These are phyloP conservation scores for Dictyostelium intermedium DNA, from an alignment of 78 protist genomes.

Conservation along the genomic window DNA sequence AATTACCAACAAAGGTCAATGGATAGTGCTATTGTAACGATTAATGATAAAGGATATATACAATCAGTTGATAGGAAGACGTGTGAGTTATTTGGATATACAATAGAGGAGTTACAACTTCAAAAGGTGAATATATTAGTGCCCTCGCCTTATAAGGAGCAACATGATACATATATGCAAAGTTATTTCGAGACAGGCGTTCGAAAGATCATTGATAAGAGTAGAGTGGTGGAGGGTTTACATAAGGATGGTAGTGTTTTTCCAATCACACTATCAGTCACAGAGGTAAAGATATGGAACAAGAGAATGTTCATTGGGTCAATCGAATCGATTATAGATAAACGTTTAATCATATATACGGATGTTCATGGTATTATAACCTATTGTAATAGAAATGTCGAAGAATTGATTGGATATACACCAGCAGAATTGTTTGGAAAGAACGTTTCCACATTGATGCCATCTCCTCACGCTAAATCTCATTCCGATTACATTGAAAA, in stretches of 20 bases:
- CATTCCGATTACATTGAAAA: slow-evolving; percentile 22
- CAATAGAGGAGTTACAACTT: slow-evolving; percentile 39
- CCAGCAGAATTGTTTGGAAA: slow-evolving; percentile 40
- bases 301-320: slow-evolving; percentile 60
- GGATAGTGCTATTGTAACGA: slow-evolving; percentile 65
- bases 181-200: slow-evolving; percentile 46
- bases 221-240: slow-evolving; percentile 44
- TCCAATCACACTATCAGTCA: slow-evolving; percentile 41
- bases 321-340: slow-evolving; percentile 34
- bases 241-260: slow-evolving; percentile 61
- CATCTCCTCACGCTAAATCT: slow-evolving; percentile 18
- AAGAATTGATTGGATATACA: slow-evolving; percentile 54
- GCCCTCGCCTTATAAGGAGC: slow-evolving; percentile 55
- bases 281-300: slow-evolving; percentile 33
- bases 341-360: slow-evolving; percentile 22
- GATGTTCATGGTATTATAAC: slow-evolving; percentile 44
- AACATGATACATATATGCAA: slow-evolving; percentile 45
- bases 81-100: slow-evolving; percentile 65
- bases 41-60: slow-evolving; percentile 47
- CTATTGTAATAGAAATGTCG: slow-evolving; percentile 52
- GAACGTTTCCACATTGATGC: slow-evolving; percentile 32
- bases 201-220: slow-evolving; percentile 42
- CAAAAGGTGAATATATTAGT: slow-evolving; percentile 48
- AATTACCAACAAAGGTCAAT: slow-evolving; percentile 33
- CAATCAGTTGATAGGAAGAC: slow-evolving; percentile 60